Conservation (phyloP, 176 grass and related monocot genomes). For the Hordeum marinum region DNA sequence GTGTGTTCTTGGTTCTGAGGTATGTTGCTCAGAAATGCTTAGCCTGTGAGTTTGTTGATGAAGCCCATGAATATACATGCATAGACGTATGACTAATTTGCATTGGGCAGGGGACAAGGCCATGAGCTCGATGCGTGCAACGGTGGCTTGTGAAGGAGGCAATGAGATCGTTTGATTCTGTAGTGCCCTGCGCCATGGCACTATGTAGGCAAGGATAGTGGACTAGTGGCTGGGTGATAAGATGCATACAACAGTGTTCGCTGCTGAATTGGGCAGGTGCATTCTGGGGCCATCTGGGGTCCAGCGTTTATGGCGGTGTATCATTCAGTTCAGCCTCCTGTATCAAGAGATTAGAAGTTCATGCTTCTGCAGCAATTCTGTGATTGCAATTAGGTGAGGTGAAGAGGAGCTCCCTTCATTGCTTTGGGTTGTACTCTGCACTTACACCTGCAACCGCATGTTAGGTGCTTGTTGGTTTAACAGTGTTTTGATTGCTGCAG, state of each 20-base stretch:
- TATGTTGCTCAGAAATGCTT: conserved; percentile 12
- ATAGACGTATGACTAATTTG: background rate
- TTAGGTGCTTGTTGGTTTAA: background rate
- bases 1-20: no score
- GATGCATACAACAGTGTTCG: background rate
- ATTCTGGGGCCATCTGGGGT: background rate
- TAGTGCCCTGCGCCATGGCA: background rate
- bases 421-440: background rate
- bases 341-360: background rate
- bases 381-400: background rate
- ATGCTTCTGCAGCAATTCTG: background rate
- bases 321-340: background rate
- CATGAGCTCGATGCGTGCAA: conserved; percentile 23
- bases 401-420: conserved; percentile 1
- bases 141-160: background rate
- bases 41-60: background rate
- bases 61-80: background rate
- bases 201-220: background rate
- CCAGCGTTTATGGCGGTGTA: background rate
- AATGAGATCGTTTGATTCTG: background rate
- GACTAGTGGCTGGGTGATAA: conserved; percentile 6
- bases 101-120: conserved; percentile 32
- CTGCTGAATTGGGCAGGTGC: conserved; percentile 3
- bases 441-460: conserved; percentile 17
- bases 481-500: conserved; percentile 10